Evolutionary conservation across 2,329 filamentous ascomycete genomes (phyloP).

Genomic region (Trichoderma sp.): DNA sequence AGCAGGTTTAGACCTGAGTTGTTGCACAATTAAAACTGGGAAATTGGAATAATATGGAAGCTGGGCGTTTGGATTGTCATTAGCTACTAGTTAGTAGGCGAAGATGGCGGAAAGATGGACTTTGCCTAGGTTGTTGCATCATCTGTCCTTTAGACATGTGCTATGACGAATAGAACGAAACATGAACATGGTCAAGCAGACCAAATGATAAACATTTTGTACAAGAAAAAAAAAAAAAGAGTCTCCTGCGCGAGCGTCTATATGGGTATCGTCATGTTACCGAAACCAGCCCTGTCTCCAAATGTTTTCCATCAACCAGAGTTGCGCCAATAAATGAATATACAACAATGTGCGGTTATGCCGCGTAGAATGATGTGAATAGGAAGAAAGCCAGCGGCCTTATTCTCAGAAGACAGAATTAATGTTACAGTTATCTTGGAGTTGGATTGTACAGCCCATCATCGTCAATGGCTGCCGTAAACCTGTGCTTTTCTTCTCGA

Average conservation of each 20-base stretch:
- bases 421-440: not conserved
- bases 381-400: not conserved
- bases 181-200: not conserved
- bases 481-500: not conserved
- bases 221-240: not conserved
- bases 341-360: not conserved
- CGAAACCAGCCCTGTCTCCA: not conserved
- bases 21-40: not conserved
- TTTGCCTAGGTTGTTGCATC: not conserved
- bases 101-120: not conserved
- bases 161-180: conserved; percentile 11
- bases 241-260: not conserved
- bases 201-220: not conserved
- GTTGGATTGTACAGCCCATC: not conserved
- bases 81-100: not conserved
- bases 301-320: not conserved
- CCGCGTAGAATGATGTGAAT: not conserved
- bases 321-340: not conserved
- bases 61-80: conserved; percentile 8
- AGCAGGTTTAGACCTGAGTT: not conserved
- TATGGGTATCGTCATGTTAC: conserved; percentile 12
- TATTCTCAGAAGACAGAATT: not conserved
- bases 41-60: not conserved
- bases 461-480: not conserved
- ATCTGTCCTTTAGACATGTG: not conserved